Base-by-base conservation (phyloP, 306 rosid species). In the Fragaria iinumae region DNA sequence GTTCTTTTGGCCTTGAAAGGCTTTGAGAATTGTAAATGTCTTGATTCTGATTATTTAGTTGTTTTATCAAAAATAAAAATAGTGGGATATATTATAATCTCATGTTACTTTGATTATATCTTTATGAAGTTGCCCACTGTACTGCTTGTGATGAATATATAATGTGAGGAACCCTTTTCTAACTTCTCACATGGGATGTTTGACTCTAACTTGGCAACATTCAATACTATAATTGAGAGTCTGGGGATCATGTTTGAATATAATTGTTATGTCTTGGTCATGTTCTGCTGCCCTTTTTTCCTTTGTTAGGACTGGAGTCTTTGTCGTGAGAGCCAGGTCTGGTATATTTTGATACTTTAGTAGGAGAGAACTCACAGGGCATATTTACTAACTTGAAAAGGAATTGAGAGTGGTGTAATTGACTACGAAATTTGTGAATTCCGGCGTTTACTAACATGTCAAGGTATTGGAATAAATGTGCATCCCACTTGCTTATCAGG, bases 1-100 rank as follows among this genome's bases (percentile, higher is more conserved):
- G 76, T 80, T 76, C 78, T 82, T 76, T 66, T 67, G 47, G 82
- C 80, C 83, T 73, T 44, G 78, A 81, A 83, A 79, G 80, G 87
- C 77, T 67, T 49, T 65, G 71, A 69, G 78, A 84, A 60, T 78
- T 86, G 94, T 87, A 89, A 80, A 87, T 83, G 79, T 79, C 25
- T 55, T 14, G 23, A 32, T 10, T 45, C 47, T 23, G 8, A 60
- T 79, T 69, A 66, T 67, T 65, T 74, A 62, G 39, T 78, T 77
- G 52, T 71, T 80, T 67, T 63, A 66, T 53, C 79, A 63, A 14
- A 77, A 77, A 76, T 36, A 39, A 78, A 78, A 23, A 71, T 74
- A 47, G 50, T 62, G 23, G 69, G 25, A 71, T 74, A 21, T 48
- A 47, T 68, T 77, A 23, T 62, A 57, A 14, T 62, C 6, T 32